Conservation (phyloP, 148 eudicot genomes). For the Tetragonia tetragonoides region DNA sequence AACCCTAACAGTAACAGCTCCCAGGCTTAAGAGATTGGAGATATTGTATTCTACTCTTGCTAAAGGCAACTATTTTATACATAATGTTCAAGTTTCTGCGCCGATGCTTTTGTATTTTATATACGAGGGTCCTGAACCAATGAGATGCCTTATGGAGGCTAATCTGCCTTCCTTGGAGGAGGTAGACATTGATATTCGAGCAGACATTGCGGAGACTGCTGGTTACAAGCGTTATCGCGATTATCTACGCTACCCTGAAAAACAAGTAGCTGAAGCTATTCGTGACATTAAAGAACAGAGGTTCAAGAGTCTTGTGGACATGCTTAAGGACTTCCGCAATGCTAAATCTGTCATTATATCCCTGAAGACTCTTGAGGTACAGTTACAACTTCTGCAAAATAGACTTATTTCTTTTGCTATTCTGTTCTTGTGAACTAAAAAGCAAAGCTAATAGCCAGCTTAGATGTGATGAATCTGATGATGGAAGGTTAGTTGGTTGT, state of each 20-base stretch:
- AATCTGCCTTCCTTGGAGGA: not conserved
- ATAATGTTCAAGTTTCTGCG: no score
- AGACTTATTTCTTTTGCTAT: not conserved
- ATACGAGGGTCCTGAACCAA: not conserved
- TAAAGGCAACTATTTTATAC: no score
- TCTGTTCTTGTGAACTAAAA: not conserved
- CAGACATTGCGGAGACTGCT: not conserved
- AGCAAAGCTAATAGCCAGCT: not conserved
- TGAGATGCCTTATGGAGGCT: not conserved
- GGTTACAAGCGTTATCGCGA: not conserved
- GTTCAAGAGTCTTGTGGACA: not conserved
- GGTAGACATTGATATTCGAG: not conserved
- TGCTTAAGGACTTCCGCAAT: not conserved
- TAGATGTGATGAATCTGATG: not conserved
- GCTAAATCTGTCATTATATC: not conserved
- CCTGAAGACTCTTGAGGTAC: constrained; percentile 5
- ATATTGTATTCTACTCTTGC: not conserved
- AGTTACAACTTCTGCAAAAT: not conserved
- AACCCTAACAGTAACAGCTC: not conserved
- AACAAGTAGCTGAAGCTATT: not conserved
- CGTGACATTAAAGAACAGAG: not conserved
- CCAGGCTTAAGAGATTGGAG: not conserved
- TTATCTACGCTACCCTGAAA: not conserved
- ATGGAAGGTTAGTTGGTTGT: not conserved
- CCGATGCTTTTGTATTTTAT: not conserved